Evolutionary conservation across 192 early-diverging fungal species (phyloP).

Genomic region (Backusella tuberculispora): DNA sequence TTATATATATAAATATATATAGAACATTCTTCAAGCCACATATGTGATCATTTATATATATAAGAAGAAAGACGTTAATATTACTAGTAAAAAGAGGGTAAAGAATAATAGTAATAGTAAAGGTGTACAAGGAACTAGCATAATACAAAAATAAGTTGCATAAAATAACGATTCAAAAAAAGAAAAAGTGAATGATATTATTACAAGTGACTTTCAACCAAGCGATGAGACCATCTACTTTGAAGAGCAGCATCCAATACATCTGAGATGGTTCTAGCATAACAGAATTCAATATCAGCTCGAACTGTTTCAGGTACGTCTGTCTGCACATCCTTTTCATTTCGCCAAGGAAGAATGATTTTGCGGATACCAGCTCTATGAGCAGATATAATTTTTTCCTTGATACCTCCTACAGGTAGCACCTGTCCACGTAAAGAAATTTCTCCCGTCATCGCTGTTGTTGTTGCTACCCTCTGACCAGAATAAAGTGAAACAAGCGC

Average conservation of each 20-base stretch:
- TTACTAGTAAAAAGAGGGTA: no score
- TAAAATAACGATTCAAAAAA: not conserved
- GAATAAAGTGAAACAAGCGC: slow-evolving; percentile 80
- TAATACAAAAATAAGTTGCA: no score
- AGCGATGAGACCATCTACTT: slow-evolving; percentile 26
- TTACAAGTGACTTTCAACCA: no score
- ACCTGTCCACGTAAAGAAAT: slow-evolving; percentile 83
- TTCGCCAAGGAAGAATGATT: slow-evolving; percentile 72
- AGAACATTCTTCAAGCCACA: no score
- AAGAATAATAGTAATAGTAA: no score
- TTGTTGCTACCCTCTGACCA: slow-evolving; percentile 52
- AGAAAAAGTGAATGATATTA: not conserved
- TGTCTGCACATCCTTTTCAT: slow-evolving; percentile 69
- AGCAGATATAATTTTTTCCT: slow-evolving; percentile 85
- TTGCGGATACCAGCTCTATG: slow-evolving; percentile 77
- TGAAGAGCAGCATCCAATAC: slow-evolving; percentile 64
- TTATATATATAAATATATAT: no score
- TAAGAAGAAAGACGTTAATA: no score
- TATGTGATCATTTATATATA: no score
- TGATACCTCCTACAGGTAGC: slow-evolving; percentile 84
- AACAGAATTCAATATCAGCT: slow-evolving; percentile 73
- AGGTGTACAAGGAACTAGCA: no score
- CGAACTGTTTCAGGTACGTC: slow-evolving; percentile 72
- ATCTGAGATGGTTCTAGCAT: slow-evolving; percentile 64
- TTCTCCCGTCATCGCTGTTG: slow-evolving; percentile 86